Conservation (phyloP, 805 yeast genomes). For the Lipomyces sp. region DNA sequence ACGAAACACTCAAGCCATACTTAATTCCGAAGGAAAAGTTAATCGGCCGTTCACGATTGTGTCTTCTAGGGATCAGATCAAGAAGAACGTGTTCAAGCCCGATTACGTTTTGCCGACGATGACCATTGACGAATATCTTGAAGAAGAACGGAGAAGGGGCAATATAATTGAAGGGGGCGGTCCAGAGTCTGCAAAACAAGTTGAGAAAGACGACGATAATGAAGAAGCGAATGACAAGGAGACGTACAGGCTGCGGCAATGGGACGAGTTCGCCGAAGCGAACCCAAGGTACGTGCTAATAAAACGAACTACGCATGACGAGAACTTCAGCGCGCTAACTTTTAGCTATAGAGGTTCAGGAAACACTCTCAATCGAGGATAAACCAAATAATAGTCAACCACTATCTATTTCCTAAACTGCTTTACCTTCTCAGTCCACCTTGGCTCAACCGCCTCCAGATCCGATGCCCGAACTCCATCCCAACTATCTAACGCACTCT, state of each 20-base stretch:
- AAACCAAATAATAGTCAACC: not conserved
- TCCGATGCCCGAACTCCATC: slow-evolving; percentile 11
- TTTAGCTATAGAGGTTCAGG: slow-evolving; percentile 67
- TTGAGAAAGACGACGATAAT: slow-evolving; percentile 65
- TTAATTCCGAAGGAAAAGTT: slow-evolving; percentile 77
- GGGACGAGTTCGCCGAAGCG: slow-evolving; percentile 93
- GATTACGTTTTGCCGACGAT: slow-evolving; percentile 93
- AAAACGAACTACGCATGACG: not conserved
- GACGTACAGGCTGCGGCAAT: slow-evolving; percentile 76
- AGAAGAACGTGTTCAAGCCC: slow-evolving; percentile 77
- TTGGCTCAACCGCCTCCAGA: slow-evolving; percentile 40
- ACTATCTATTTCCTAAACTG: not conserved
- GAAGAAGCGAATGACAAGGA: slow-evolving; percentile 61
- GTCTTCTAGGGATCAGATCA: slow-evolving; percentile 56
- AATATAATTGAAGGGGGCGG: slow-evolving; percentile 59
- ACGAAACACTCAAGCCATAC: slow-evolving; percentile 48
- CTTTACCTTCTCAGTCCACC: slow-evolving; percentile 36
- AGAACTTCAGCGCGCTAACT: not conserved
- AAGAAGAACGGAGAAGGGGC: slow-evolving; percentile 82
- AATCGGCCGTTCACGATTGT: slow-evolving; percentile 82
- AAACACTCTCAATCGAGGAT: slow-evolving; percentile 75
- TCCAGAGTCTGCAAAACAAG: slow-evolving; percentile 48
- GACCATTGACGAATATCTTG: slow-evolving; percentile 90
- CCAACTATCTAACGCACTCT: slow-evolving; percentile 15
- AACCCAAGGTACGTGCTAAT: slow-evolving; percentile 55